Percentiles rank a stretch among this genome's conserved stretches.
Conservation (phyloP, 1,139 yeast species). For the Geotrichum citri-aurantii region DNA sequence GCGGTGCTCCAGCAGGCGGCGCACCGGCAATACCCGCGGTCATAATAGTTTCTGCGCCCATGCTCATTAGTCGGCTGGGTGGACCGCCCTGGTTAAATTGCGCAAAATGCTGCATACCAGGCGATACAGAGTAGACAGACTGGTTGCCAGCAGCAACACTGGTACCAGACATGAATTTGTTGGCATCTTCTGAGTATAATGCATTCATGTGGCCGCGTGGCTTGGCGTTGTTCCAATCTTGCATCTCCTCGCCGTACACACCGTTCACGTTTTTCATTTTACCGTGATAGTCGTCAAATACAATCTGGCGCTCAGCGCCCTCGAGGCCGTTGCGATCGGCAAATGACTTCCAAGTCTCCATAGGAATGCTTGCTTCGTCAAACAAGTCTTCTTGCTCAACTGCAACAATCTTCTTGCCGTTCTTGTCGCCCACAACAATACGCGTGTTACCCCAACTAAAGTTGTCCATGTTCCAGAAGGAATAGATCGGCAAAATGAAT, state of each 20-base stretch:
- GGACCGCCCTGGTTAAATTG: slow-evolving; percentile 1
- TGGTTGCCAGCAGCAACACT: slow-evolving; percentile 1
- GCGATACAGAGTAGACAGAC: not conserved
- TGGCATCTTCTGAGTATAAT: slow-evolving; percentile 3
- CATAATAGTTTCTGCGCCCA: not conserved
- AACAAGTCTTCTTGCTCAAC: slow-evolving; percentile 34
- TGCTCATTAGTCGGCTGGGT: not conserved
- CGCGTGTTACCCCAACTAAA: slow-evolving; percentile 45
- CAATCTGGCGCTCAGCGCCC: slow-evolving; percentile 34
- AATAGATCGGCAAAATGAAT: slow-evolving; percentile 37
- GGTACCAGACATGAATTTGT: not conserved
- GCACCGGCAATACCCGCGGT: not conserved
- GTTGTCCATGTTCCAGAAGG: slow-evolving; percentile 44
- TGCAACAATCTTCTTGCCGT: slow-evolving; percentile 34
- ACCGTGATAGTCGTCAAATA: slow-evolving; percentile 16
- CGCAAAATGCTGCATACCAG: slow-evolving; percentile 2
- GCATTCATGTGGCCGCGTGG: slow-evolving; percentile 16
- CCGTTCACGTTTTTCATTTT: slow-evolving; percentile 10
- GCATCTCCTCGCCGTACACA: slow-evolving; percentile 13
- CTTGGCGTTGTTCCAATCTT: slow-evolving; percentile 6
- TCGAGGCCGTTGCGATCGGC: slow-evolving; percentile 35
- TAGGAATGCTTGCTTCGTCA: slow-evolving; percentile 26
- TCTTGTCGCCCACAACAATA: slow-evolving; percentile 40
- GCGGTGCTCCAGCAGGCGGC: not conserved
- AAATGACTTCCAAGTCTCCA: slow-evolving; percentile 36